phyloP scores from a whole-genome alignment of 2,329 filamentous ascomycete species.

The Bisporella sp. region DNA sequence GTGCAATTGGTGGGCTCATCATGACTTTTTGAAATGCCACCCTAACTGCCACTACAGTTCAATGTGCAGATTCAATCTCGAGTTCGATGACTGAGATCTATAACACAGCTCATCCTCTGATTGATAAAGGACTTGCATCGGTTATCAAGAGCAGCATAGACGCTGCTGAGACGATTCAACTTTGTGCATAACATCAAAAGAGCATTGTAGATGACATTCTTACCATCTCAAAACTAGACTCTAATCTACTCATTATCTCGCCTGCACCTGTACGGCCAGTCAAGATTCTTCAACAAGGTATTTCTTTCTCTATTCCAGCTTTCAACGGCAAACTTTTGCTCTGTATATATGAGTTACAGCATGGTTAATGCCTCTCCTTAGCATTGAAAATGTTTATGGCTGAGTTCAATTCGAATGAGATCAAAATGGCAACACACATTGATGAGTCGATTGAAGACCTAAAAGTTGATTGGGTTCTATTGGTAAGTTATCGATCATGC shows the following conservation, averaged over 20 bases:
- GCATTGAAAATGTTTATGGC: constrained; percentile 74
- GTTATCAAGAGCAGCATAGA: constrained; percentile 58
- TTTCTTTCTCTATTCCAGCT: not conserved
- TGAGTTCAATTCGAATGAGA: constrained; percentile 62
- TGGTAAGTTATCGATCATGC: constrained; percentile 52
- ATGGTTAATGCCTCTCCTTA: not conserved
- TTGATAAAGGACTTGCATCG: constrained; percentile 26
- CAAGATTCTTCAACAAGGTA: constrained; percentile 52
- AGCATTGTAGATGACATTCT: constrained; percentile 57
- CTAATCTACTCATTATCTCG: constrained; percentile 60
- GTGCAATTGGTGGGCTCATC: constrained; percentile 49
- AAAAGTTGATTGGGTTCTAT: constrained; percentile 54
- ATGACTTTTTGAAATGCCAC: not conserved
- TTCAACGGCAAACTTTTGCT: too few relatives aligned
- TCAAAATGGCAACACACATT: constrained; percentile 57
- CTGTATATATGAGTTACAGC: too few relatives aligned
- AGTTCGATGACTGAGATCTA: constrained; percentile 33
- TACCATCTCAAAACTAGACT: constrained; percentile 65
- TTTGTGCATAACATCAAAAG: constrained; percentile 71
- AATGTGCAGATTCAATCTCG: constrained; percentile 63
- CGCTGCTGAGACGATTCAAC: constrained; percentile 64
- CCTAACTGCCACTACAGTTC: constrained; percentile 23
- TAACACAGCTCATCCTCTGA: constrained; percentile 22
- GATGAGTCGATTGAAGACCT: constrained; percentile 53
- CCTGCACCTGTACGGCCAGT: constrained; percentile 63